These are phyloP conservation scores for Aspergillus neotritici DNA, from an alignment of 2,329 filamentous ascomycete genomes.

Conservation along the genomic window DNA sequence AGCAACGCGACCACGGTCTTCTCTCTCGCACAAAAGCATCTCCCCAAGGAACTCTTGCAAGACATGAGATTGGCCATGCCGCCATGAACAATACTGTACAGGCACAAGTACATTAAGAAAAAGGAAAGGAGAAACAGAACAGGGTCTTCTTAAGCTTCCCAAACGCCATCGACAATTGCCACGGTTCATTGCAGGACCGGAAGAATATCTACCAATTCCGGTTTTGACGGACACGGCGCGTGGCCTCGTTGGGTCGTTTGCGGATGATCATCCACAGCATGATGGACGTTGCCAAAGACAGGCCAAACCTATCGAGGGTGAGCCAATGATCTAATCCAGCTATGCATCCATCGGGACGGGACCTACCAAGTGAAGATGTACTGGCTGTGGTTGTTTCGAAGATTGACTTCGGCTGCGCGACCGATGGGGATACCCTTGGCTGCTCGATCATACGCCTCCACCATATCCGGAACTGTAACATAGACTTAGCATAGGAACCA, in stretches of 20 bases:
- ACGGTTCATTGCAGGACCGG: not conserved
- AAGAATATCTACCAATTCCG: conserved; percentile 58
- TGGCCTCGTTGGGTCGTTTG: conserved; percentile 69
- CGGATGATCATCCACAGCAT: conserved; percentile 97
- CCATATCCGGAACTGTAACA: conserved; percentile 64
- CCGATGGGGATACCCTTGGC: conserved; percentile 84
- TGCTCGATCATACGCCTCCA: conserved; percentile 69
- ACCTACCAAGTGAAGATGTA: conserved; percentile 98
- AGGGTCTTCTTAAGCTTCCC: not conserved
- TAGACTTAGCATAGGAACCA: conserved; percentile 12
- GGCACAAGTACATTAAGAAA: conserved; percentile 13
- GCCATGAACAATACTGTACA: conserved; percentile 23
- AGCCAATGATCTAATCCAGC: conserved; percentile 11
- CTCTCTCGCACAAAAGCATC: conserved; percentile 74
- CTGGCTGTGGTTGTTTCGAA: conserved; percentile 94
- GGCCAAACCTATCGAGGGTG: conserved; percentile 64
- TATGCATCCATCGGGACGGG: not conserved
- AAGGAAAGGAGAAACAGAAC: not conserved
- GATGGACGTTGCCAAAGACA: conserved; percentile 76
- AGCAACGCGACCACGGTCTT: conserved; percentile 69
- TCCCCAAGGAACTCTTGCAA: conserved; percentile 77
- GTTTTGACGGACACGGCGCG: conserved; percentile 69
- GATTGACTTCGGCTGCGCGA: conserved; percentile 77
- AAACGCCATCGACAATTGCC: conserved; percentile 36
- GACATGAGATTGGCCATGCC: conserved; percentile 55